Percentiles rank a stretch among this genome's conserved stretches.
These are phyloP conservation scores for Fusarium irregulare DNA, from an alignment of 2,329 filamentous ascomycete species.

Conservation along the genomic window DNA sequence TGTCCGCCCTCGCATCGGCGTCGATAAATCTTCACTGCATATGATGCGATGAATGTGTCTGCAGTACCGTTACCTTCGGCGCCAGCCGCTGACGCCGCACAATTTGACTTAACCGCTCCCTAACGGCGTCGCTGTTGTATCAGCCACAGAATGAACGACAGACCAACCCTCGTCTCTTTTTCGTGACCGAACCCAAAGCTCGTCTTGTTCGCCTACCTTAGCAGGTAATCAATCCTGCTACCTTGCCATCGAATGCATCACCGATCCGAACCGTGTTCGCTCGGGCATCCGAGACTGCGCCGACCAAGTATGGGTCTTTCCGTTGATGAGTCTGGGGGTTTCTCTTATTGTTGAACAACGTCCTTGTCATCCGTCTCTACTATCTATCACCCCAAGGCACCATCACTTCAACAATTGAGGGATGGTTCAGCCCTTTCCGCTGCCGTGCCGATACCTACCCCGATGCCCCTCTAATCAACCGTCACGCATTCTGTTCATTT, in stretches of 20 bases:
- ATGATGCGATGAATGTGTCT: conserved; percentile 11
- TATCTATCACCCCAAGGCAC: neutral
- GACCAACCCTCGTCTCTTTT: neutral
- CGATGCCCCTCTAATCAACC: neutral
- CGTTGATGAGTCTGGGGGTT: conserved; percentile 8
- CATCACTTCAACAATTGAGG: neutral
- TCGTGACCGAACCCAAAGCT: neutral
- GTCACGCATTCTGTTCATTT: neutral
- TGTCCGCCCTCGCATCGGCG: neutral
- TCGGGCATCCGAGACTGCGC: conserved; percentile 36
- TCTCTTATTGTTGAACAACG: conserved; percentile 4
- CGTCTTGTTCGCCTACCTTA: conserved; percentile 2
- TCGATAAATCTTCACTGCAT: neutral
- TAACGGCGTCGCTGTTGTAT: neutral
- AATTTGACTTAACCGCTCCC: neutral
- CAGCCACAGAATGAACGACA: conserved; percentile 6
- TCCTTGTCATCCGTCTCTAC: neutral
- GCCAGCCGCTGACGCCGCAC: conserved; percentile 7
- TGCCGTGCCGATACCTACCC: neutral
- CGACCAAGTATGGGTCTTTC: conserved; percentile 20
- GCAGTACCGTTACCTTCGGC: neutral
- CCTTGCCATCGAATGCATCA: neutral
- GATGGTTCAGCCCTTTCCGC: neutral
- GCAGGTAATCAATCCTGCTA: conserved; percentile 5
- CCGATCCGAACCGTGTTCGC: conserved; percentile 14